Evolutionary conservation across 2,329 filamentous ascomycete species (phyloP), one percentile per base, ranked within the genome.

Genomic region (Ophiocordyceps camponoti-rufipedis): DNA sequence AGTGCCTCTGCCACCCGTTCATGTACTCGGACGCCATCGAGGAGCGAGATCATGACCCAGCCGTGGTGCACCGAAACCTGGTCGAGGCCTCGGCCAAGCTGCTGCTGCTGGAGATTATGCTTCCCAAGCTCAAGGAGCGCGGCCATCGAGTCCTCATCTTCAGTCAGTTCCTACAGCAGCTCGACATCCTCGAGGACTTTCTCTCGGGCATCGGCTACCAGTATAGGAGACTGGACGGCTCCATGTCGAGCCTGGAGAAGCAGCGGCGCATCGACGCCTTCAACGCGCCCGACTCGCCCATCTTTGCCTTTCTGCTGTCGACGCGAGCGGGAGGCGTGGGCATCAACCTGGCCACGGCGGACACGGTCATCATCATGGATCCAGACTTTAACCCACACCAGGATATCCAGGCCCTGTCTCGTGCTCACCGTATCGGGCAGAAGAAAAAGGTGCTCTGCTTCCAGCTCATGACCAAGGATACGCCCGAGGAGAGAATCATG

Each of bases 321-420:
- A 98, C 93, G 4, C 80, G 91, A 50, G 88, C 93, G 16, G 91
- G 91, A 45, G 91, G 93, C 55, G 89, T 98, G 0, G 93, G 91
- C 14, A 98, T 98, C 67, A 98, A 98, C 57, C 71, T 98, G 46
- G 91, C 91, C 0, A 94, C 88, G 8, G 91, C 91, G 3, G 91
- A 98, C 57, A 98, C 91, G 0, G 93, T 98, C 49, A 95, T 98
- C 51, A 95, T 98, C 52, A 78, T 96, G 52, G 88, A 98, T 54
- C 86, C 86, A 0, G 91, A 98, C 57, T 96, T 94, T 68, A 98
- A 98, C 50, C 91, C 91, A 0, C 91, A 98, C 57, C 91, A 98
- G 62, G 93, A 98, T 56, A 83, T 98, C 39, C 91, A 98, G 60
- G 91, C 91, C 0, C 71, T 98, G 29, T 94, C 89, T 29, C 80